A percentile compares a stretch with the other conserved stretches of the same genome.
Evolutionary conservation across 176 grass and related monocot genomes (phyloP).

Genomic region (Thinopyrum elongatum): DNA sequence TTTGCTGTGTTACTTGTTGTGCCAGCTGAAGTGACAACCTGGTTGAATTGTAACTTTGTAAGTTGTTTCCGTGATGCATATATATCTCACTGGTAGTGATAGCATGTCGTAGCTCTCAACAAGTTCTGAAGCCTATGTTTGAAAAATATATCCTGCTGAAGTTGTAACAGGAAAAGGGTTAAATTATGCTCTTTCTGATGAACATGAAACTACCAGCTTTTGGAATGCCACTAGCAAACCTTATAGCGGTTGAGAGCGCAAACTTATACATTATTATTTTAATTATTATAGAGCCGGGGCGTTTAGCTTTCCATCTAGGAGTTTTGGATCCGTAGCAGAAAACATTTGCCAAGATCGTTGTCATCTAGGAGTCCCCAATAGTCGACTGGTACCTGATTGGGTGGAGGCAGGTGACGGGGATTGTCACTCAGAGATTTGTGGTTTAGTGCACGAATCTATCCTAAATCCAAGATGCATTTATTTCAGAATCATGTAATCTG

Average conservation of each 20-base stretch:
- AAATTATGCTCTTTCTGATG: background rate
- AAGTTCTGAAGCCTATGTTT: background rate
- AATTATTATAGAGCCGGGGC: background rate
- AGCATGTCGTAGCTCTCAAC: background rate
- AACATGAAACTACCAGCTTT: background rate
- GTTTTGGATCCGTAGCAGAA: background rate
- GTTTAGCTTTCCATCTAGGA: background rate
- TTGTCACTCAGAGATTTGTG: background rate
- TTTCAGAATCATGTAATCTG: background rate
- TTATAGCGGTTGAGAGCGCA: background rate
- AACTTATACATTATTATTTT: background rate
- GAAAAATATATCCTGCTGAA: background rate
- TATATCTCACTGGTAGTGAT: background rate
- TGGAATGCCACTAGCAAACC: background rate
- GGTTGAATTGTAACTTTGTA: background rate
- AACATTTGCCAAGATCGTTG: background rate
- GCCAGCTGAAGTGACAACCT: background rate
- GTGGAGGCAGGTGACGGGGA: background rate
- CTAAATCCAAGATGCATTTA: background rate
- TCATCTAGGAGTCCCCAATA: background rate
- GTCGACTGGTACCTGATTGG: background rate
- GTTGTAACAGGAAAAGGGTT: background rate
- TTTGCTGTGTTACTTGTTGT: conserved; percentile 15
- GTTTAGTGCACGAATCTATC: background rate
- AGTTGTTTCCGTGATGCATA: conserved; percentile 4